Base-by-base conservation (phyloP, 2,329 filamentous ascomycete genomes). In the Penicillium sp. region DNA sequence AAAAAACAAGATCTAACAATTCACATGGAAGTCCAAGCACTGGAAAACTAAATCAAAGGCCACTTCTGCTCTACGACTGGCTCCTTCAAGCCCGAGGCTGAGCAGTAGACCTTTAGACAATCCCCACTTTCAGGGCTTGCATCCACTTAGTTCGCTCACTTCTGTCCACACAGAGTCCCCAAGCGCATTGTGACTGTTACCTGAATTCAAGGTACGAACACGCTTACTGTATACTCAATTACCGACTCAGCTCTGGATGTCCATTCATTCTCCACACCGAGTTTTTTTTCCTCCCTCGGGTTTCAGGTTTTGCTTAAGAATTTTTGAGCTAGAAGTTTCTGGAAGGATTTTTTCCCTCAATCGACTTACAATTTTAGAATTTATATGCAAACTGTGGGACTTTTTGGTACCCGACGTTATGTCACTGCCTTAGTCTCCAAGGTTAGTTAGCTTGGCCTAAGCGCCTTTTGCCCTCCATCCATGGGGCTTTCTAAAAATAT, bases 61-160 rank as follows among this genome's bases (percentile, higher is more conserved):
- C 27, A 40, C 44, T 24, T 53, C 38, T 21, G 29, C n/a, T 22
- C 32, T 48, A 10, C 38, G 29, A 54, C 45, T 49, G 41, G 45
- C 11, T 36, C 22, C 18, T 32, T 18, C 31, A 47, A 24, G 31
- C 29, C 39, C 47, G 55, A 52, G 58, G 51, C 56, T 57, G 54
- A 56, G 54, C 51, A 59, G 44, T 45, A 55, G 48, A 48, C 51
- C 48, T 48, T 39, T 47, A 58, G 48, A 34, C 38, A 21, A 38
- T 45, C 50, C 62, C 62, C 62, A 65, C 62, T 59, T 64, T 63
- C 62, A 65, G 61, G 61, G 61, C 62, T 65, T 57, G 56, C 53
- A 61, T 57, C 60, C 62, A 65, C 62, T 61, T 62, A 58, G 62
- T 63, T 61, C 51, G 50, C 48, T 42, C 48, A 36, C 9, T 48